A percentile compares a stretch with the other conserved stretches of the same genome.
phyloP scores from a whole-genome alignment of 2,329 filamentous ascomycete species.

The Verruconis gallopava region DNA sequence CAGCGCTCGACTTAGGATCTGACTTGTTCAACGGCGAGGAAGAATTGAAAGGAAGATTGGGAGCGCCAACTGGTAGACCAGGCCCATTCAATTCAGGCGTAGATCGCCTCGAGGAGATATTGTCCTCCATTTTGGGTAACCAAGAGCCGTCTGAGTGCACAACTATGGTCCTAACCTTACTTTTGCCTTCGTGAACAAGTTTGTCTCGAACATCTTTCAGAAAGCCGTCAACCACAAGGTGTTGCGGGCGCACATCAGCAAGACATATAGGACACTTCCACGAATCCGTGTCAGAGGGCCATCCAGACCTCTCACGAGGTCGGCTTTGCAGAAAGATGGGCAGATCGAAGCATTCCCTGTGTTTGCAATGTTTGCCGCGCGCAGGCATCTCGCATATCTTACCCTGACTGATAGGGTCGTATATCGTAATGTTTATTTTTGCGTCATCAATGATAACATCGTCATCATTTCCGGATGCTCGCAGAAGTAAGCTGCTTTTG shows the following conservation, averaged over 20 bases:
- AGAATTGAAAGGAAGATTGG: background rate
- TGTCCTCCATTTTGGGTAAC: constrained; percentile 33
- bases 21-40: background rate
- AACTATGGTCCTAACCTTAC: constrained; percentile 47
- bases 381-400: constrained; percentile 56
- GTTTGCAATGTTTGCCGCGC: constrained; percentile 55
- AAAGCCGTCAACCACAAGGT: constrained; percentile 62
- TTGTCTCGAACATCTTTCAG: constrained; percentile 47
- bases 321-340: constrained; percentile 65
- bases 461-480: constrained; percentile 36
- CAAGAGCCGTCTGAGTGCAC: constrained; percentile 54
- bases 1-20: background rate
- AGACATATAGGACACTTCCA: constrained; percentile 84
- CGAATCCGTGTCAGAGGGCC: constrained; percentile 42
- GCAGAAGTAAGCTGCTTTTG: constrained; percentile 29
- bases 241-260: constrained; percentile 60
- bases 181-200: constrained; percentile 36
- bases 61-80: background rate
- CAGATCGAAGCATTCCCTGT: constrained; percentile 84
- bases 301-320: constrained; percentile 24
- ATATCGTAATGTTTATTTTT: constrained; percentile 29
- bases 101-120: background rate
- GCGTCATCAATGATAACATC: constrained; percentile 30
- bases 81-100: background rate
- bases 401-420: constrained; percentile 33